phyloP scores from a whole-genome alignment of 805 yeast species.

The Saturnispora halmiae region DNA sequence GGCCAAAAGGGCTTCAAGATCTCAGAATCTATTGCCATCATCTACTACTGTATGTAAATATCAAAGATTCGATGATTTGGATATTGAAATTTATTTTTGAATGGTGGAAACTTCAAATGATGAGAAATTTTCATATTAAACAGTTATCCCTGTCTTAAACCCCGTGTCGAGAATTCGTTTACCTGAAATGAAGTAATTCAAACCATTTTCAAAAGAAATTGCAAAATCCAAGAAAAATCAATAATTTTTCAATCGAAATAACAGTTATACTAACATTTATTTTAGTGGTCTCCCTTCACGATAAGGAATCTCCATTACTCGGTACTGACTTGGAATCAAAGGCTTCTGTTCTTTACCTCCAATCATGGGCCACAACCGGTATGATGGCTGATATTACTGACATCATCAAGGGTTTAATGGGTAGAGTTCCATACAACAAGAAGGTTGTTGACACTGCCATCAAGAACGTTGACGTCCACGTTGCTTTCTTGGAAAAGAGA shows the following conservation, averaged over 20 bases:
- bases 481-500: slow-evolving; percentile 47
- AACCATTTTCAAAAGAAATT: background rate
- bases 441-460: slow-evolving; percentile 33
- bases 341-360: slow-evolving; percentile 65
- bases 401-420: slow-evolving; percentile 53
- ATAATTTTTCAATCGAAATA: background rate
- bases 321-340: slow-evolving; percentile 61
- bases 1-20: slow-evolving; percentile 68
- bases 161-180: slow-evolving; percentile 56
- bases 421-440: slow-evolving; percentile 71
- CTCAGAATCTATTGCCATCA: slow-evolving; percentile 59
- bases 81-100: too few species aligned
- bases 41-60: slow-evolving; percentile 36
- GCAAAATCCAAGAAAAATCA: background rate
- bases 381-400: slow-evolving; percentile 37
- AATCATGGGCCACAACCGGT: slow-evolving; percentile 68
- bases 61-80: too few species aligned
- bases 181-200: slow-evolving; percentile 34
- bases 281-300: slow-evolving; percentile 40
- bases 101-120: slow-evolving; percentile 35
- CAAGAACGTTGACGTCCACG: slow-evolving; percentile 32
- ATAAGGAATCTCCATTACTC: slow-evolving; percentile 32
- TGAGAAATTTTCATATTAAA: slow-evolving; percentile 44
- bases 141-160: slow-evolving; percentile 87
- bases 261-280: slow-evolving; percentile 16